Conservation (phyloP, 768 basidiomycete genomes). For the Phanerodontia chrysosporium region DNA sequence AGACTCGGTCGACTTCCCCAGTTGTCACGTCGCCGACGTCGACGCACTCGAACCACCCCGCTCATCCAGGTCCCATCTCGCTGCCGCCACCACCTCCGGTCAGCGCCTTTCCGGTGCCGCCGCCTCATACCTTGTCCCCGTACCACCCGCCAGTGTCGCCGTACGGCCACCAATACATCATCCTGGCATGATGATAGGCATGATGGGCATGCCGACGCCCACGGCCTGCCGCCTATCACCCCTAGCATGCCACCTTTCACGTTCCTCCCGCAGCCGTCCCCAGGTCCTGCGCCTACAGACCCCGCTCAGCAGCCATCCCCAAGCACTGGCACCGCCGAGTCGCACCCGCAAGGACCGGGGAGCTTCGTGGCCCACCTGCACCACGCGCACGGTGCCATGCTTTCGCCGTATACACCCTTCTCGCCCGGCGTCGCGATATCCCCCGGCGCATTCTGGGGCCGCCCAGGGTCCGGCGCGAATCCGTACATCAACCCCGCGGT, state of each 20-base stretch:
- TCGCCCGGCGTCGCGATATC: conserved; percentile 72
- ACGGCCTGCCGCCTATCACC: conserved; percentile 89
- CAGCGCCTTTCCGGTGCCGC: conserved; percentile 34
- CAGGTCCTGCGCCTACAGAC: conserved; percentile 23
- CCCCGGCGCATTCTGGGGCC: conserved; percentile 73
- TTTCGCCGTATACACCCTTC: conserved; percentile 40
- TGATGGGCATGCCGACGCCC: conserved; percentile 51
- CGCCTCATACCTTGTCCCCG: conserved; percentile 32
- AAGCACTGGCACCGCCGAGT: conserved; percentile 11
- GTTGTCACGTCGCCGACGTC: conserved; percentile 16
- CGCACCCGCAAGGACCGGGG: conserved; percentile 11
- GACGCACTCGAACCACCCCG: conserved; percentile 31
- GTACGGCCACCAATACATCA: conserved; percentile 37
- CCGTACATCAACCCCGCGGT: conserved; percentile 55
- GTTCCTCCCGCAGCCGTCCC: conserved; percentile 59
- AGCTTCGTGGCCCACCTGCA: conserved; percentile 8
- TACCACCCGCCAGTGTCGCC: conserved; percentile 24
- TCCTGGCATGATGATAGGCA: conserved; percentile 26
- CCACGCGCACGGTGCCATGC: conserved; percentile 20
- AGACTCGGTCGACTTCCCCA: conserved; percentile 7
- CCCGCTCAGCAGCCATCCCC: conserved; percentile 4
- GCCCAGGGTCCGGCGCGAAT: conserved; percentile 37
- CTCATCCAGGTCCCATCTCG: conserved; percentile 69
- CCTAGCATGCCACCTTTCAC: conserved; percentile 96
- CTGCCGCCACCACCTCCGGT: conserved; percentile 57